These are phyloP conservation scores for Aspergillus tanneri DNA, from an alignment of 2,329 filamentous ascomycete genomes.

Conservation along the genomic window DNA sequence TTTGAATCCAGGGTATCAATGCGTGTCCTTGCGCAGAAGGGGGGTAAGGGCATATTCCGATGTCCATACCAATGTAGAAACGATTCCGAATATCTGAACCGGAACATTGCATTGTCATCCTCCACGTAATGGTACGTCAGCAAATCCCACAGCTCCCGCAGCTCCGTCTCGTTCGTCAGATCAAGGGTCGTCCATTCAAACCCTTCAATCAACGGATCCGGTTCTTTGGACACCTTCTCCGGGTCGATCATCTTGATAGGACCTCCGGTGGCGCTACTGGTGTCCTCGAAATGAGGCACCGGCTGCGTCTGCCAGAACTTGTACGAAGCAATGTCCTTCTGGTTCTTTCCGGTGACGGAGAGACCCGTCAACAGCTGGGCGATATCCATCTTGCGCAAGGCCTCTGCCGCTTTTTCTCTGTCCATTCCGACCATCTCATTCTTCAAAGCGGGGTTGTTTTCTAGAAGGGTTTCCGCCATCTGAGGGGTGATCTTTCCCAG, in stretches of 20 bases:
- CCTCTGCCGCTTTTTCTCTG: constrained; percentile 56
- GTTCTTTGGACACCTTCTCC: constrained; percentile 75
- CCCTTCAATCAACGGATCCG: constrained; percentile 70
- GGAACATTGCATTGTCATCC: constrained; percentile 94
- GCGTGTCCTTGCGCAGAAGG: background rate
- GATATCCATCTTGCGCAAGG: constrained; percentile 51
- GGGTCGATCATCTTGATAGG: constrained; percentile 78
- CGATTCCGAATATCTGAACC: constrained; percentile 89
- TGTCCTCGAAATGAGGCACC: constrained; percentile 74
- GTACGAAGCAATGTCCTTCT: constrained; percentile 94
- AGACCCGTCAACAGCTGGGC: constrained; percentile 52
- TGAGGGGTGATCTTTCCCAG: constrained; percentile 37
- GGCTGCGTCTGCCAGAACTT: constrained; percentile 99
- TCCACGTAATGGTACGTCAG: constrained; percentile 95
- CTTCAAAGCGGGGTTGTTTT: constrained; percentile 63
- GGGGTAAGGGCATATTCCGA: background rate
- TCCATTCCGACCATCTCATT: constrained; percentile 71
- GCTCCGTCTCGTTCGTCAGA: constrained; percentile 70
- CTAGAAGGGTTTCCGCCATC: constrained; percentile 42
- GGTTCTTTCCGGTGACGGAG: constrained; percentile 78
- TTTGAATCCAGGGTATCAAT: background rate
- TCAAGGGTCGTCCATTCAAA: constrained; percentile 97
- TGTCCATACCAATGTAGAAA: constrained; percentile 77
- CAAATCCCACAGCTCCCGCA: constrained; percentile 89
- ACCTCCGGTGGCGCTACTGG: constrained; percentile 63